Evolutionary conservation across 228 moss, liverwort and hornwort species (phyloP).

Genomic region (Sphagnum magellanicum): DNA sequence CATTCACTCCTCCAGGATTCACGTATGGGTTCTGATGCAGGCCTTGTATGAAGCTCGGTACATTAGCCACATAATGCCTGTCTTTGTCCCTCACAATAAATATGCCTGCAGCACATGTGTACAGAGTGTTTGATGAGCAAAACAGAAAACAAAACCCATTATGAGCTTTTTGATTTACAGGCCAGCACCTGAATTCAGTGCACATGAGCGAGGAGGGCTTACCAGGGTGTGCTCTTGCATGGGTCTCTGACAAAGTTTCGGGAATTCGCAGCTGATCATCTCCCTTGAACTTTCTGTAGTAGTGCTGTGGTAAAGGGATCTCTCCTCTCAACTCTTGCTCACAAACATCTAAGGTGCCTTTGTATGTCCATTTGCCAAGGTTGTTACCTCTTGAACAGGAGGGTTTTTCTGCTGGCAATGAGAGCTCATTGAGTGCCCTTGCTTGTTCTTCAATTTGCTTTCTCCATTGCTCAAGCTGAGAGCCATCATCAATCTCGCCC

Average conservation of each 20-base stretch:
- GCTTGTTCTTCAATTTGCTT: background rate
- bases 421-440: background rate
- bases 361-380: background rate
- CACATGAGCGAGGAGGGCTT: background rate
- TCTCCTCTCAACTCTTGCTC: background rate
- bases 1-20: background rate
- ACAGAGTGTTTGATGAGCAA: too few species aligned
- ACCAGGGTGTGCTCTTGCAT: background rate
- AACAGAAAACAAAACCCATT: too few species aligned
- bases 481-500: background rate
- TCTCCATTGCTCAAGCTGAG: background rate
- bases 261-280: background rate
- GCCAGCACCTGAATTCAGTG: background rate
- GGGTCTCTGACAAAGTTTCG: background rate
- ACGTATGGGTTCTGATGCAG: background rate
- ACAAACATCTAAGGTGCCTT: background rate
- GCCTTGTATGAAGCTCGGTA: background rate
- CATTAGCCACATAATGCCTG: background rate
- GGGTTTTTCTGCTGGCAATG: background rate
- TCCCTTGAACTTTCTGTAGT: background rate
- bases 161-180: background rate
- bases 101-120: too few species aligned
- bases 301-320: background rate
- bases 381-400: background rate
- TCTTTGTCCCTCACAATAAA: background rate